Conservation (phyloP, 2,329 filamentous ascomycete species). For the Reticulascus tulasneorum region DNA sequence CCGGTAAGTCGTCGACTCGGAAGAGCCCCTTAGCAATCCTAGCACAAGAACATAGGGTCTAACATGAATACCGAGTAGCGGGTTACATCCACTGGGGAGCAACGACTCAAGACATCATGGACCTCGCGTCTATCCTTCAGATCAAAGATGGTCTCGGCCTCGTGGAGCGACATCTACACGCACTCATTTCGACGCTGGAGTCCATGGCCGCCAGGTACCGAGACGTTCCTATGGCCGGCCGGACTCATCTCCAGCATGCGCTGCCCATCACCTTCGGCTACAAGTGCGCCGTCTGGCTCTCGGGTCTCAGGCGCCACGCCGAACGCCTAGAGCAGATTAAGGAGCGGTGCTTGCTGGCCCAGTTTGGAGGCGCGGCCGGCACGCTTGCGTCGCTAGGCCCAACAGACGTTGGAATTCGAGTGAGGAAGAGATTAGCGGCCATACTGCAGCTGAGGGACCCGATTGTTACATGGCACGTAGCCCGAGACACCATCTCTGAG, state of each 20-base stretch:
- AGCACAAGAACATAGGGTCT: too few relatives aligned
- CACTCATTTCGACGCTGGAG: conserved; percentile 38
- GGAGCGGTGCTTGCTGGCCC: conserved; percentile 43
- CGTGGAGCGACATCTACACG: conserved; percentile 38
- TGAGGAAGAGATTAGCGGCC: conserved; percentile 43
- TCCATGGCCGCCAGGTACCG: conserved; percentile 39
- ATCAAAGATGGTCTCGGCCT: conserved; percentile 46
- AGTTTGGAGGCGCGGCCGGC: conserved; percentile 54
- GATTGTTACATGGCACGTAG: conserved; percentile 54
- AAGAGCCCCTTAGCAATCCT: too few relatives aligned
- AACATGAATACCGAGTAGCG: conserved; percentile 2
- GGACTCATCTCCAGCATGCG: conserved; percentile 55
- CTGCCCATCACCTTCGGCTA: conserved; percentile 55
- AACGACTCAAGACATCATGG: conserved; percentile 58
- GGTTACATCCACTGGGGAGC: conserved; percentile 54
- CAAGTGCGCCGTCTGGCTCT: conserved; percentile 53
- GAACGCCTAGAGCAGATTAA: conserved; percentile 44
- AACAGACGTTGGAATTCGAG: conserved; percentile 41
- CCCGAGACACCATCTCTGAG: conserved; percentile 50
- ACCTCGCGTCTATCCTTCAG: conserved; percentile 48
- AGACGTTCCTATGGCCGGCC: conserved; percentile 52
- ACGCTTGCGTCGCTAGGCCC: conserved; percentile 49
- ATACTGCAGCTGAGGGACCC: conserved; percentile 45
- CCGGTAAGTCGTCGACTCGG: conserved; percentile 20
- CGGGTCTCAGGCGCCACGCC: conserved; percentile 42